Conservation (phyloP, 129 eudicot genomes). For the Mikania micrantha region DNA sequence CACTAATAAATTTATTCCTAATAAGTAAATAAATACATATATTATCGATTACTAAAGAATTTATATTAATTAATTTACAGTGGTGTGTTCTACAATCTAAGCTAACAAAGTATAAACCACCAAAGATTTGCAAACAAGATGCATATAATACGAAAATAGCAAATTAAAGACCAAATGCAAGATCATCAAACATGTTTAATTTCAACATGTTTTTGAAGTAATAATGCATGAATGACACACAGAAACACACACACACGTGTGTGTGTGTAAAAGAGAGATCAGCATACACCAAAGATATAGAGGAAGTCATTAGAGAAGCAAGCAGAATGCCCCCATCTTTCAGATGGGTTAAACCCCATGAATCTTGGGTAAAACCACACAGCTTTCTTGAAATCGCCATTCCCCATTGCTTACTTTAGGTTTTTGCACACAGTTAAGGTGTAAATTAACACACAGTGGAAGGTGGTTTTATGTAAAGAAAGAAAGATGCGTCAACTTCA, state of each 20-base stretch:
- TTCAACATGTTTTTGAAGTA: conserved; percentile 15
- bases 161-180: conserved; percentile 6
- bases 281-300: conserved; percentile 80
- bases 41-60: too few species aligned
- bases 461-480: conserved; percentile 16
- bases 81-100: background rate
- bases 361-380: conserved; percentile 82
- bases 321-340: conserved; percentile 98
- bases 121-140: conserved; percentile 9
- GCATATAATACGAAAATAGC: conserved; percentile 1
- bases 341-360: conserved; percentile 75
- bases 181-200: conserved; percentile 8
- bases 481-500: conserved; percentile 49
- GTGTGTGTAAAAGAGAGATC: background rate
- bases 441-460: conserved; percentile 12
- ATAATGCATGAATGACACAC: conserved; percentile 15
- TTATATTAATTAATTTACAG: too few species aligned
- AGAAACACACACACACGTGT: background rate
- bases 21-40: too few species aligned
- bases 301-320: conserved; percentile 71
- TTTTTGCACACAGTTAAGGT: conserved; percentile 10
- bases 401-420: conserved; percentile 33
- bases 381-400: conserved; percentile 59
- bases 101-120: conserved; percentile 3
- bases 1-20: too few species aligned